Evolutionary conservation across 805 yeast species (phyloP).

Genomic region (Wickerhamomyces mucosus): DNA sequence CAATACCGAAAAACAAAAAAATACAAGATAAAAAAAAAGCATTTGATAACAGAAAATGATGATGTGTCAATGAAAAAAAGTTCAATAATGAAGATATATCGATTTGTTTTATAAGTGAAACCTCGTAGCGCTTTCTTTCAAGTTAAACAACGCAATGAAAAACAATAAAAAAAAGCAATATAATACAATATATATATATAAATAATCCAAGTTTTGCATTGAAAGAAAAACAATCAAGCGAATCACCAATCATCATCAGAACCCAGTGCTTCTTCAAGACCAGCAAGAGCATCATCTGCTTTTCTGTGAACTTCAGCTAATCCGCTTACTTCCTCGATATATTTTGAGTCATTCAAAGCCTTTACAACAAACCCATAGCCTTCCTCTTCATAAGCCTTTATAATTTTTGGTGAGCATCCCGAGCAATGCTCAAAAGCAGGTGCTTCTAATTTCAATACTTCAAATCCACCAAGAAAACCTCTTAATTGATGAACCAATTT

Average conservation of each 20-base stretch:
- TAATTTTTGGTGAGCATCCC: slow-evolving; percentile 65
- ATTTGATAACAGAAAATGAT: too few species aligned
- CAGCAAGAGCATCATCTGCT: slow-evolving; percentile 39
- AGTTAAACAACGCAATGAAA: too few species aligned
- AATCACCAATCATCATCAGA: slow-evolving; percentile 18
- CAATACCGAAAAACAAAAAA: too few species aligned
- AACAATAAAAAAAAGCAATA: too few species aligned
- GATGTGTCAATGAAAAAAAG: too few species aligned
- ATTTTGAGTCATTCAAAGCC: slow-evolving; percentile 58
- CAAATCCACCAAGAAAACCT: slow-evolving; percentile 67
- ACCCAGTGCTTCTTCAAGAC: slow-evolving; percentile 16
- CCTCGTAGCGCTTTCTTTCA: too few species aligned
- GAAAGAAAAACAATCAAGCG: too few species aligned
- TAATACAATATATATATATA: too few species aligned
- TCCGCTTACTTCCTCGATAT: slow-evolving; percentile 75
- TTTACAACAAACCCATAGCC: slow-evolving; percentile 78
- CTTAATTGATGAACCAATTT: slow-evolving; percentile 82
- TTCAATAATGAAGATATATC: too few species aligned
- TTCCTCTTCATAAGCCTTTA: slow-evolving; percentile 35
- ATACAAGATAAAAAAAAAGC: too few species aligned
- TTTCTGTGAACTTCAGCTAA: slow-evolving; percentile 60
- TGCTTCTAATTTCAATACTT: slow-evolving; percentile 54
- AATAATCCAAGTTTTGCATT: too few species aligned
- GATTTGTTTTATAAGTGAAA: too few species aligned
- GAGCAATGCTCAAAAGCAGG: slow-evolving; percentile 75